Conservation (phyloP, 192 early-diverging fungal genomes). For the Backusella psychrophila region DNA sequence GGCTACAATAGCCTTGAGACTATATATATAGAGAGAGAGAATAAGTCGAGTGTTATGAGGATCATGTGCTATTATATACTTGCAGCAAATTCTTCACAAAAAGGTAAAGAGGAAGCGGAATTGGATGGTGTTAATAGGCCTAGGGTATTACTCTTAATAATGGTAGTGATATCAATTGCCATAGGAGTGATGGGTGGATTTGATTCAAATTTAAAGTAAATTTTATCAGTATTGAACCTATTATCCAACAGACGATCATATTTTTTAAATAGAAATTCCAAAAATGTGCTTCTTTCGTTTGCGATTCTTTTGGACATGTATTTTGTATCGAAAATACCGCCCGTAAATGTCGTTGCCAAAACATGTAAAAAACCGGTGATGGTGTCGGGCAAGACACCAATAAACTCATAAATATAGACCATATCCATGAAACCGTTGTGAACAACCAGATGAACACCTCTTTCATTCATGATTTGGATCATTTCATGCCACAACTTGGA, state of each 20-base stretch:
- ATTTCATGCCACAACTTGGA: constrained; percentile 10
- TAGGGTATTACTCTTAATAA: no score
- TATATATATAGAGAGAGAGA: constrained; percentile 60
- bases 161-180: no score
- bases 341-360: constrained; percentile 78
- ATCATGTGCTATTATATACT: neutral
- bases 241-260: constrained; percentile 31
- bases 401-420: constrained; percentile 93
- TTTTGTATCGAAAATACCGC: constrained; percentile 94
- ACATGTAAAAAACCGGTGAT: constrained; percentile 75
- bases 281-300: constrained; percentile 59
- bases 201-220: neutral
- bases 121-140: neutral
- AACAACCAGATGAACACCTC: constrained; percentile 70
- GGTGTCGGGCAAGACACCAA: constrained; percentile 69
- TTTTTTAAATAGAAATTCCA: constrained; percentile 71
- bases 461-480: neutral
- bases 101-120: constrained; percentile 72
- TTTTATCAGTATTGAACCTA: neutral
- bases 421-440: constrained; percentile 97
- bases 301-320: constrained; percentile 71
- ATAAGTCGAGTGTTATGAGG: constrained; percentile 24
- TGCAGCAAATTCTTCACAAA: constrained; percentile 39
- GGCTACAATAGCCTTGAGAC: constrained; percentile 2
- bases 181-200: neutral